phyloP scores from a whole-genome alignment of 805 yeast species.

The Cyberlindnera suaveolens region DNA sequence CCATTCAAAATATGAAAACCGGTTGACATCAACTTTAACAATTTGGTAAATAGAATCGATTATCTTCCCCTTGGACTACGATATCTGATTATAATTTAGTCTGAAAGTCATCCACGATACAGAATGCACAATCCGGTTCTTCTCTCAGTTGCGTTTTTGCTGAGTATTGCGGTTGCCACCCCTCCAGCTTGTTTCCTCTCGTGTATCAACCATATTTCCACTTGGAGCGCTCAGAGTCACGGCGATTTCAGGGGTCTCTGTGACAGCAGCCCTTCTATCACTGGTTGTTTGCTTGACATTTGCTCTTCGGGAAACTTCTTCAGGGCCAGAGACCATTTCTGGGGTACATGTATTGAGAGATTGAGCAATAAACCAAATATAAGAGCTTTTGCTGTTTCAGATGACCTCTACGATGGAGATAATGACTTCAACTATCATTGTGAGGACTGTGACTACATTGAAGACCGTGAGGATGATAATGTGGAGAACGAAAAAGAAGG shows the following conservation, averaged over 20 bases:
- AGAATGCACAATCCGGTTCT: no score
- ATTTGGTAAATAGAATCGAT: no score
- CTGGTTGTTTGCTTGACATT: conserved; percentile 40
- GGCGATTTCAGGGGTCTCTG: conserved; percentile 37
- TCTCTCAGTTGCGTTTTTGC: background rate
- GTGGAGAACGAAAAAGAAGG: conserved; percentile 20
- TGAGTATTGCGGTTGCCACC: conserved; percentile 25
- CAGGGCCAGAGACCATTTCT: conserved; percentile 40
- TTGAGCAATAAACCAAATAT: background rate
- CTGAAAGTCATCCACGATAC: no score
- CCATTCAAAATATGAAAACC: no score
- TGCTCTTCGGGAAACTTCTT: conserved; percentile 39
- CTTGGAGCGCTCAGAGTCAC: conserved; percentile 28
- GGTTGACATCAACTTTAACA: no score
- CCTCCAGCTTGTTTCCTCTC: conserved; percentile 47
- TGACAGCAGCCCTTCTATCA: conserved; percentile 29
- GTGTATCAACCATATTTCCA: conserved; percentile 34
- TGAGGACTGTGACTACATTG: conserved; percentile 4
- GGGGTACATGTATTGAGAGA: conserved; percentile 37
- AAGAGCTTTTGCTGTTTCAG: background rate
- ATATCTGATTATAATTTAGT: no score
- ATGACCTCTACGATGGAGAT: background rate
- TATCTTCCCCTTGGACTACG: no score
- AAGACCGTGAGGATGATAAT: conserved; percentile 8
- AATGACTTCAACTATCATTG: conserved; percentile 11